These are phyloP conservation scores for Mycena epipterygia DNA, from an alignment of 768 basidiomycete species.

Conservation along the genomic window DNA sequence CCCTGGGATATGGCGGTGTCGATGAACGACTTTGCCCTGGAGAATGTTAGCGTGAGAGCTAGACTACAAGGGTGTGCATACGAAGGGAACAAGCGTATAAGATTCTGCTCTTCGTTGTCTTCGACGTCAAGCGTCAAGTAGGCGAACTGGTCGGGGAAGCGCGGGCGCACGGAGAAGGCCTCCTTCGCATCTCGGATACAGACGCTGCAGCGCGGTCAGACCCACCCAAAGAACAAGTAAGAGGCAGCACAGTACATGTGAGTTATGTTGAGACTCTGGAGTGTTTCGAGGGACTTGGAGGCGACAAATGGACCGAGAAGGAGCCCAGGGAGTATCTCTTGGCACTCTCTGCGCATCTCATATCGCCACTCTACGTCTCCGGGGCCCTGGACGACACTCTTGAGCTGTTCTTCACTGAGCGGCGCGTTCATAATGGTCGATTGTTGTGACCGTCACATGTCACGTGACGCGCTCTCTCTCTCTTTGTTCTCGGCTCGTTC, in stretches of 20 bases:
- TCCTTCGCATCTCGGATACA: conserved; percentile 93
- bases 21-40: conserved; percentile 84
- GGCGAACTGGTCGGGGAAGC: conserved; percentile 82
- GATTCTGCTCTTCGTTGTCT: conserved; percentile 95
- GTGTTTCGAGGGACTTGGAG: conserved; percentile 83
- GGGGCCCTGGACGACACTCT: conserved; percentile 73
- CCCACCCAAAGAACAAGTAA: conserved; percentile 21
- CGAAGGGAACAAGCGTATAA: conserved; percentile 92
- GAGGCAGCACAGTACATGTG: conserved; percentile 73
- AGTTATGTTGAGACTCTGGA: conserved; percentile 77
- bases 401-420: conserved; percentile 33
- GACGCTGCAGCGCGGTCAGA: conserved; percentile 63
- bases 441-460: conserved; percentile 11
- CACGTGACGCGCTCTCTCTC: too few species aligned
- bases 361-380: conserved; percentile 92
- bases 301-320: conserved; percentile 90
- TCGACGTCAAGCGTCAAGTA: conserved; percentile 90
- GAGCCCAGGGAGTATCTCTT: conserved; percentile 89
- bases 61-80: conserved; percentile 51
- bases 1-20: conserved; percentile 71
- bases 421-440: conserved; percentile 27
- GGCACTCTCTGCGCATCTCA: conserved; percentile 96
- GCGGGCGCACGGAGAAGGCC: conserved; percentile 89
- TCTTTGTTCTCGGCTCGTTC: too few species aligned
- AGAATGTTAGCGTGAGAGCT: background rate